Evolutionary conservation across 495 filamentous ascomycete species (phyloP).

Genomic region (Aspergillus funiculosus): DNA sequence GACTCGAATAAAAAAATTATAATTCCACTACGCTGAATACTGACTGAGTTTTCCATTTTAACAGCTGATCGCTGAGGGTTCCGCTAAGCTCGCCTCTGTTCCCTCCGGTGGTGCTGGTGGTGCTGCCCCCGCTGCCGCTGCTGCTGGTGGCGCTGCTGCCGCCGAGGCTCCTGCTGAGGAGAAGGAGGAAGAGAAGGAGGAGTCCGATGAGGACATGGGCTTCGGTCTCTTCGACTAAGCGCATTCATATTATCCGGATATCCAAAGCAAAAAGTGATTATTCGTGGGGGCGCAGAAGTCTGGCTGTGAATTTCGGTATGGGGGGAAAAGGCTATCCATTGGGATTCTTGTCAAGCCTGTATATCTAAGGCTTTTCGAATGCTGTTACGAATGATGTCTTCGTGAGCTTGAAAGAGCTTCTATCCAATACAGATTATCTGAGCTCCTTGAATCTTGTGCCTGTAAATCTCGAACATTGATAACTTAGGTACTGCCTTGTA

Average conservation of each 20-base stretch:
- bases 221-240: conserved; percentile 98
- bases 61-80: conserved; percentile 88
- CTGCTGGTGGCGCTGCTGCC: conserved; percentile 59
- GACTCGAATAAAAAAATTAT: neutral
- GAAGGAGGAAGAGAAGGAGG: conserved; percentile 73
- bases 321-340: conserved; percentile 28
- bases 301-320: conserved; percentile 33
- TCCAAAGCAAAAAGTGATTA: conserved; percentile 26
- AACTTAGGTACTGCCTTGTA: no score
- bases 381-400: conserved; percentile 41
- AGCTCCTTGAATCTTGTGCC: conserved; percentile 22
- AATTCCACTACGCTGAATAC: neutral
- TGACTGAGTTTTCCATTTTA: conserved; percentile 20
- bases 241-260: conserved; percentile 17
- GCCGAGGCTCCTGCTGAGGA: conserved; percentile 63
- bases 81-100: conserved; percentile 93
- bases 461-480: no score
- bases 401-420: conserved; percentile 35
- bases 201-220: conserved; percentile 99
- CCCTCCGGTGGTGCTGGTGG: conserved; percentile 81
- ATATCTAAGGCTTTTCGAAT: conserved; percentile 36
- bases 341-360: conserved; percentile 31
- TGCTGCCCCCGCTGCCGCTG: conserved; percentile 58
- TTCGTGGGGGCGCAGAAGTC: conserved; percentile 34
- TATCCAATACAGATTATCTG: conserved; percentile 43